phyloP scores from a whole-genome alignment of 2,329 filamentous ascomycete genomes.

The Nothomitra cinnamomea region DNA sequence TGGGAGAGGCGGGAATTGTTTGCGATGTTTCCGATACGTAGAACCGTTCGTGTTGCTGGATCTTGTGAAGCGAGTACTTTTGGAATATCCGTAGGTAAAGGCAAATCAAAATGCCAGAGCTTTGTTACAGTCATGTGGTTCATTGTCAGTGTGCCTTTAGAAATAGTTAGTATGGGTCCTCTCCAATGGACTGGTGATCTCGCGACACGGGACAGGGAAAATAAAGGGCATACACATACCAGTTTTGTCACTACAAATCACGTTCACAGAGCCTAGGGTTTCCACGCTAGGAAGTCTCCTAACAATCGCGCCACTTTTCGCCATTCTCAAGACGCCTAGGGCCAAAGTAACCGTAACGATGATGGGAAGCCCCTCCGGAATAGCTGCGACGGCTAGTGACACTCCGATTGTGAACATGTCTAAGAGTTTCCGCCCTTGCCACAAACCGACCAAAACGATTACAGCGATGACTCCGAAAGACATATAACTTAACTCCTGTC shows the following conservation, averaged over 20 bases:
- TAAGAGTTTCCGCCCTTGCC: conserved; percentile 75
- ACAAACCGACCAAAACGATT: conserved; percentile 77
- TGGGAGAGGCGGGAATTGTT: conserved; percentile 79
- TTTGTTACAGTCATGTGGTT: conserved; percentile 98
- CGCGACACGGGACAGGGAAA: neutral
- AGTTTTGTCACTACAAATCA: conserved; percentile 98
- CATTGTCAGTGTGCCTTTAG: conserved; percentile 67
- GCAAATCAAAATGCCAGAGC: conserved; percentile 79
- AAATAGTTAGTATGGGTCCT: conserved; percentile 4
- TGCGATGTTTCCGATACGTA: conserved; percentile 89
- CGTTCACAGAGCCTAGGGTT: conserved; percentile 93
- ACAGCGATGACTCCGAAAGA: conserved; percentile 89
- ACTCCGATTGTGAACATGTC: conserved; percentile 98
- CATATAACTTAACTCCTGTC: conserved; percentile 89
- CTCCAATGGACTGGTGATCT: neutral
- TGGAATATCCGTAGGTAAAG: conserved; percentile 37
- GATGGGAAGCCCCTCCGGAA: conserved; percentile 89
- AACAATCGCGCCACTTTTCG: conserved; percentile 85
- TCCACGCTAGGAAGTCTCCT: conserved; percentile 92
- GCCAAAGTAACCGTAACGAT: conserved; percentile 96
- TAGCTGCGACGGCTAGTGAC: conserved; percentile 87
- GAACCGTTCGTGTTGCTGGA: conserved; percentile 59
- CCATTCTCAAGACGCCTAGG: conserved; percentile 91
- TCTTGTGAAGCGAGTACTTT: conserved; percentile 32
- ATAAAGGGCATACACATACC: conserved; percentile 26